Evolutionary conservation across 371 early-diverging fungal genomes (phyloP), one percentile per base, ranked within the genome.

Genomic region (Capillidium rhysosporum): DNA sequence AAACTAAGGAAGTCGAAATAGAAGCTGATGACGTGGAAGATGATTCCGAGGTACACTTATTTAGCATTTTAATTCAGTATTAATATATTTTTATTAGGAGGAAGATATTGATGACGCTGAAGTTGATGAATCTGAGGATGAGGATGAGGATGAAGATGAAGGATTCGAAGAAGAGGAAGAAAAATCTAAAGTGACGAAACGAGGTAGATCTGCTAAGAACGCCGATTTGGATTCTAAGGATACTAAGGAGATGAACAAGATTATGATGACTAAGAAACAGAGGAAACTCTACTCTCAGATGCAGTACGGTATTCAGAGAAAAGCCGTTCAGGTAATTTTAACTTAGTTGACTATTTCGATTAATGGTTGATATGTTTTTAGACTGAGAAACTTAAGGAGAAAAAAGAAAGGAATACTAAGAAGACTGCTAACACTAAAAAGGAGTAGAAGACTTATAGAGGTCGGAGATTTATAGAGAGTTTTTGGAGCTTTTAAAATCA

Each of bases 241-340:
- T 61, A 68, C 65, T 40, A 78, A 86, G 71, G 83, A 82, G 63
- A 72, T 96, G 69, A 81, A 85, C 48, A 84, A 79, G 56, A 83
- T 84, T 41, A 88, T 96, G 89, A 90, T 96, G 88, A 74, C 77
- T 56, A 88, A 85, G 71, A 90, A 87, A 72, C 84, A 93, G 59
- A 72, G 79, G 63, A 80, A 82, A 62, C 65, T 89, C 58, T 90
- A 90, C 69, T 71, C 4, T 12, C 34, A 34, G 34, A 34, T 34
- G 34, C 34, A 34, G 34, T 34, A 34, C 12, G 34, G 34, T 34
- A 34, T 34, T 12, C 7, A 4, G 4, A 34, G 34, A 34, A 34
- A 34, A 12, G 34, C 34, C 34, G 4, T 12, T 34, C 7, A 34
- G 34, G 34, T 34, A 34, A 4, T 34, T 12, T 34, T 7, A 34